These are phyloP conservation scores for Neurospora hispaniola DNA, from an alignment of 495 filamentous ascomycete genomes.

Conservation along the genomic window DNA sequence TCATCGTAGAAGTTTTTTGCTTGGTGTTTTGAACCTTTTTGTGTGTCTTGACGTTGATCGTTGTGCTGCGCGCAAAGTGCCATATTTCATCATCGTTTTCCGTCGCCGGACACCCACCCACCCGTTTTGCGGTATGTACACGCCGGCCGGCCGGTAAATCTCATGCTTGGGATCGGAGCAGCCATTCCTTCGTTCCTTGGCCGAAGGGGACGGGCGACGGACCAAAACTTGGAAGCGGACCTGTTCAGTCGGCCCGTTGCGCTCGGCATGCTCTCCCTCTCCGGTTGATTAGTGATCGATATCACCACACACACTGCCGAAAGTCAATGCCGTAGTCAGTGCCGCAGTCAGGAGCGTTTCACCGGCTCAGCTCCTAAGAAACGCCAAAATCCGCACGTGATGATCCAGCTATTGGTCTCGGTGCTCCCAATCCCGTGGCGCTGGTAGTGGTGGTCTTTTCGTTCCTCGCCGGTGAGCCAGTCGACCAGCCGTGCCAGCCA, in stretches of 20 bases:
- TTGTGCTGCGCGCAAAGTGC: background rate
- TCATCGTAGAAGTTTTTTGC: background rate
- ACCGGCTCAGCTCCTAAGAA: background rate
- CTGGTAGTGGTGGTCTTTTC: background rate
- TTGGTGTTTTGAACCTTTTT: background rate
- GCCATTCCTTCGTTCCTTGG: background rate
- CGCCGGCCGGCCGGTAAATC: background rate
- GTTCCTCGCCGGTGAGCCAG: background rate
- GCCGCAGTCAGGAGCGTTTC: background rate
- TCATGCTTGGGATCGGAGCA: background rate
- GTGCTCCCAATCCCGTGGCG: background rate
- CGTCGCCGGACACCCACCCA: background rate
- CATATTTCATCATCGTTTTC: background rate
- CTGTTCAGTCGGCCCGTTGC: background rate
- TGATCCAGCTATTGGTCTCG: background rate
- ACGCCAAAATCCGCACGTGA: background rate
- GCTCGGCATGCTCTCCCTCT: background rate
- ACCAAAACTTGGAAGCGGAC: background rate
- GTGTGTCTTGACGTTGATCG: background rate
- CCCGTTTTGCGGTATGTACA: background rate
- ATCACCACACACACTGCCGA: background rate
- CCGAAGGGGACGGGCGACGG: background rate
- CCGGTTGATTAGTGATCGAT: background rate
- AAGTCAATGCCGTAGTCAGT: background rate
- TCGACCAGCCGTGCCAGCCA: background rate